Evolutionary conservation across 169 alveolate genomes (phyloP).

Genomic region (Plasmodium blacklocki): DNA sequence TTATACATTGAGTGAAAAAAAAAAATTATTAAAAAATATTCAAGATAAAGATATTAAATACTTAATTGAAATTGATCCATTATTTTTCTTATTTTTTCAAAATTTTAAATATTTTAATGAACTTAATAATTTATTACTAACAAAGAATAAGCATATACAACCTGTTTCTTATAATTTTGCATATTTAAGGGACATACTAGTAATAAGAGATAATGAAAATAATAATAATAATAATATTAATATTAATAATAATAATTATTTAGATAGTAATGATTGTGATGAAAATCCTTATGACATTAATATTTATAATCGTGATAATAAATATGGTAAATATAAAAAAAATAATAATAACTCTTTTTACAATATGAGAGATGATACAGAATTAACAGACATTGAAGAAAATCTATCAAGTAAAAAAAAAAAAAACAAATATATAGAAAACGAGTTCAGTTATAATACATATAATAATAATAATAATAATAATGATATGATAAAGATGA

Average conservation of each 20-base stretch:
- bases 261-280: not conserved
- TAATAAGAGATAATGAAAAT: not conserved
- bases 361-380: not conserved
- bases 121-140: constrained; percentile 1
- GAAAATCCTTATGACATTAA: too few relatives aligned
- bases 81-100: constrained; percentile 36
- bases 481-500: not conserved
- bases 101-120: constrained; percentile 48
- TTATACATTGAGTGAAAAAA: constrained; percentile 43
- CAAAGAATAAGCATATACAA: not conserved
- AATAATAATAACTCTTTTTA: not conserved
- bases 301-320: not conserved
- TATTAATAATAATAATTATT: not conserved
- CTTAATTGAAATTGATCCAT: constrained; percentile 53
- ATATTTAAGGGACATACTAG: constrained; percentile 11
- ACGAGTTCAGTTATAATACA: not conserved
- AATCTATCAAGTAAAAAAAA: not conserved
- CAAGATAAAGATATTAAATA: constrained; percentile 31
- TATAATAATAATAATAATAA: not conserved
- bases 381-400: not conserved
- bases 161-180: not conserved
- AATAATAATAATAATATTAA: not conserved
- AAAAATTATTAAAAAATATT: constrained; percentile 28
- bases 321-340: not conserved
- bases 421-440: not conserved